Base-by-base conservation (phyloP, 495 filamentous ascomycete genomes). In the Lasiosphaeria miniovina region DNA sequence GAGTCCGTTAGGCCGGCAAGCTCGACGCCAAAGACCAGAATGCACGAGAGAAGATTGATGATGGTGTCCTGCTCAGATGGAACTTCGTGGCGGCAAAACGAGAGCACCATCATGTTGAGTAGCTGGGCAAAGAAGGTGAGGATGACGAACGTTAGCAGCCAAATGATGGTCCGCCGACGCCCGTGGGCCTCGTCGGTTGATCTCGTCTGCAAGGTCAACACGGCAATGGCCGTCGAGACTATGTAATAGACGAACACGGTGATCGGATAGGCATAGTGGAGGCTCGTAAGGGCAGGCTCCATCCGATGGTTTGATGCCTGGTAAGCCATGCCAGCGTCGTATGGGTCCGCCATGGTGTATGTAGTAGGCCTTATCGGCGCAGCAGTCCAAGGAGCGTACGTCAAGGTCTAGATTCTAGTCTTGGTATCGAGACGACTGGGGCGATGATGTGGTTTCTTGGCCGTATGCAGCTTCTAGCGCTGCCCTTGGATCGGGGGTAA, bases 231-330 rank as follows among this genome's bases (percentile, higher is more conserved):
- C n/a, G 77, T 73, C 12, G 83, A 71, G 45, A 72, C 52, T 54
- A 80, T 60, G 65, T 84, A 88, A 71, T 84, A 86, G 59, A 75
- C 32, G 51, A 86, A 83, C 53, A 85, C 66, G 38, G 75, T 58
- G 33, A 76, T 70, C 6, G 85, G 85, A 64, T 81, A 84, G 45
- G 70, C 69, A 65, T 87, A 87, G 65, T 81, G 78, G 32, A 84
- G 70, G 45, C 63, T 67, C 10, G 62, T 46, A n/a, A 75, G 64
- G 36, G 61, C 60, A 24, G 62, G 57, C 15, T 58, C 55, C 33
- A 59, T 10, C 33, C 51, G 41, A 14, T 49, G 31, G n/a, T 55
- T 60, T 34, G 52, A 52, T 8, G 56, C 41, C 49, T 36, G 45
- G 8, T 60, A 46, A 32, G 57, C 56, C 46, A 54, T 33, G 41